These are phyloP conservation scores for Arthrinium puccinioides DNA, from an alignment of 2,329 filamentous ascomycete species.

Conservation along the genomic window DNA sequence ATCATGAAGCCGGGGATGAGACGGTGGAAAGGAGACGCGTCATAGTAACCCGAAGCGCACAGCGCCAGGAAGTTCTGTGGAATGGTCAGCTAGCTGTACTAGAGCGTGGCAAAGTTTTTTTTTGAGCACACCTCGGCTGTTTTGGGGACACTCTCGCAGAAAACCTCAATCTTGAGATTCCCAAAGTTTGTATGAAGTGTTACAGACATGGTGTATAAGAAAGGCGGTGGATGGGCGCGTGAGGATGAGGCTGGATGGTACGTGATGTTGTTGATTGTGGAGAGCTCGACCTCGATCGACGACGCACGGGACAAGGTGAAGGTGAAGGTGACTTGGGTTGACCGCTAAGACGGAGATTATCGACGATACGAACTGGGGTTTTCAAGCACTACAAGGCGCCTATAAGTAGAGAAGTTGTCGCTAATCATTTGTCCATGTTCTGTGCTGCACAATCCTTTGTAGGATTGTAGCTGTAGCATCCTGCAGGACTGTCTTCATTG, in stretches of 20 bases:
- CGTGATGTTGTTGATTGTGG: neutral
- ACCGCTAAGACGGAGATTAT: no score
- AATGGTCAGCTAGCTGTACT: constrained; percentile 7
- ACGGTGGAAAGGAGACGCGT: constrained; percentile 70
- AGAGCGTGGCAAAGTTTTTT: neutral
- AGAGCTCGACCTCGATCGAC: no score
- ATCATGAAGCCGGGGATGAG: constrained; percentile 76
- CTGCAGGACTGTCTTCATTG: no score
- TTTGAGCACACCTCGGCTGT: constrained; percentile 65
- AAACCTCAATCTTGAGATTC: constrained; percentile 90
- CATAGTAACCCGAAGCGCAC: constrained; percentile 72
- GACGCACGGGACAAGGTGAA: no score
- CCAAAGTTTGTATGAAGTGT: constrained; percentile 82
- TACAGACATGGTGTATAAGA: constrained; percentile 46
- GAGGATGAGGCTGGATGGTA: neutral
- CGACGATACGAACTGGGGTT: no score
- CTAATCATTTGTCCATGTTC: no score
- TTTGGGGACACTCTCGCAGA: constrained; percentile 90
- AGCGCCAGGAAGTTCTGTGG: constrained; percentile 80
- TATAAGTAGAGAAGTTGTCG: no score
- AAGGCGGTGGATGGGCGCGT: neutral
- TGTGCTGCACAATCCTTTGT: no score
- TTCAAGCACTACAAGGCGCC: no score
- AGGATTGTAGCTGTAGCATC: no score
- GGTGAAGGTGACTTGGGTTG: no score